A percentile compares a stretch with the other conserved stretches of the same genome.
These are phyloP conservation scores for Solanum neorickii DNA, from an alignment of 257 asterid species.

Conservation along the genomic window DNA sequence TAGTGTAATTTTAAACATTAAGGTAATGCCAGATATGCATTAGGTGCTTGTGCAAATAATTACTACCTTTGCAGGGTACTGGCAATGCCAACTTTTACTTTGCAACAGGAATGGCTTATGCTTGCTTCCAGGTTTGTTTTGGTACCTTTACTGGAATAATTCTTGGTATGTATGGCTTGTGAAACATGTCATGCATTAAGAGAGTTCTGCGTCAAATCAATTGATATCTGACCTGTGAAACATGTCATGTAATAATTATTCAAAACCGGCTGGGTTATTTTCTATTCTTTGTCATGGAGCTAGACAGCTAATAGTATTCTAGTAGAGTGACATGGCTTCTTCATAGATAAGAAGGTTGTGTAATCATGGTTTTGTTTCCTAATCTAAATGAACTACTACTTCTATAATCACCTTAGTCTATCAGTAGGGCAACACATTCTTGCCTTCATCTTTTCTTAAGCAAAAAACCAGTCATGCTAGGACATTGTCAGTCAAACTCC, in stretches of 20 bases:
- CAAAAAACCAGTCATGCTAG: neutral
- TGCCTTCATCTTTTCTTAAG: neutral
- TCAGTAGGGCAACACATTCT: neutral
- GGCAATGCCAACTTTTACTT: constrained; percentile 97
- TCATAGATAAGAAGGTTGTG: neutral
- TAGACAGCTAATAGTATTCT: neutral
- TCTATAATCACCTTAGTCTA: neutral
- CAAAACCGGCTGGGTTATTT: neutral
- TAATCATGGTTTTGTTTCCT: neutral
- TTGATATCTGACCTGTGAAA: neutral
- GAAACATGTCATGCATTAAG: neutral
- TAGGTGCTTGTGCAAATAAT: neutral
- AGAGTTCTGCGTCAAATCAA: neutral
- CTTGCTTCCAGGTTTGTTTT: constrained; percentile 79
- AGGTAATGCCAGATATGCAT: neutral
- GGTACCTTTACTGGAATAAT: neutral
- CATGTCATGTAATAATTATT: neutral
- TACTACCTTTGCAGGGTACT: constrained; percentile 61
- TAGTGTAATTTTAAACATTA: neutral
- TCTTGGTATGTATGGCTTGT: neutral
- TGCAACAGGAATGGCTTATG: constrained; percentile 89
- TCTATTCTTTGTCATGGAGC: neutral
- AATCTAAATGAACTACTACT: neutral
- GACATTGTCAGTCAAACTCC: neutral
- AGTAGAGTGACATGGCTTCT: neutral